A percentile compares a stretch with the other conserved stretches of the same genome.
These are phyloP conservation scores for Pythium dissimile DNA, from an alignment of 352 stramenopile species.

Conservation along the genomic window DNA sequence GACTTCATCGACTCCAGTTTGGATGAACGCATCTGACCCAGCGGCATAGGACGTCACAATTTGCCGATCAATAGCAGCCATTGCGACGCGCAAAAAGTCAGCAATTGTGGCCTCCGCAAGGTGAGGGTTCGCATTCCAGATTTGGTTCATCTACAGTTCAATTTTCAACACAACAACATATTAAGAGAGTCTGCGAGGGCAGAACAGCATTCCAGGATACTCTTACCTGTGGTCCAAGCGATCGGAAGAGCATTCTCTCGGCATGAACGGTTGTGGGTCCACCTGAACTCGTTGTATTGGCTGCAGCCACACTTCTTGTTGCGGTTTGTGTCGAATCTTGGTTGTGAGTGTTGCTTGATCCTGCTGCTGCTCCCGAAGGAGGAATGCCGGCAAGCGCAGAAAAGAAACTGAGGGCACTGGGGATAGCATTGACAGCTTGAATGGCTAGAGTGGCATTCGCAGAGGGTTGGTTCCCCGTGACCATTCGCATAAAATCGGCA, in stretches of 20 bases:
- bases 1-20: conserved; percentile 6
- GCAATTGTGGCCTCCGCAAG: background rate
- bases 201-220: background rate
- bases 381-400: background rate
- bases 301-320: background rate
- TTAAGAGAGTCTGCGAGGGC: too few species aligned
- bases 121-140: background rate
- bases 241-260: background rate
- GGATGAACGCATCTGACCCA: background rate
- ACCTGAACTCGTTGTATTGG: too few species aligned
- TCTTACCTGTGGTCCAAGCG: conserved; percentile 5
- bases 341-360: background rate
- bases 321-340: background rate
- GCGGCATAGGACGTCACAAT: background rate
- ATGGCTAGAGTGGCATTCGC: background rate
- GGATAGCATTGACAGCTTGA: background rate
- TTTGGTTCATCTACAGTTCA: too few species aligned
- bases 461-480: background rate
- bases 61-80: background rate
- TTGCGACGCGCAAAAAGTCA: background rate
- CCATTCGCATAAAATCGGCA: background rate
- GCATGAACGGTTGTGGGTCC: too few species aligned
- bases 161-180: too few species aligned
- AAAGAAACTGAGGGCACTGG: background rate
- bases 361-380: background rate